Base-by-base conservation (phyloP, 345 rosid species). In the Aethionema arabicum region DNA sequence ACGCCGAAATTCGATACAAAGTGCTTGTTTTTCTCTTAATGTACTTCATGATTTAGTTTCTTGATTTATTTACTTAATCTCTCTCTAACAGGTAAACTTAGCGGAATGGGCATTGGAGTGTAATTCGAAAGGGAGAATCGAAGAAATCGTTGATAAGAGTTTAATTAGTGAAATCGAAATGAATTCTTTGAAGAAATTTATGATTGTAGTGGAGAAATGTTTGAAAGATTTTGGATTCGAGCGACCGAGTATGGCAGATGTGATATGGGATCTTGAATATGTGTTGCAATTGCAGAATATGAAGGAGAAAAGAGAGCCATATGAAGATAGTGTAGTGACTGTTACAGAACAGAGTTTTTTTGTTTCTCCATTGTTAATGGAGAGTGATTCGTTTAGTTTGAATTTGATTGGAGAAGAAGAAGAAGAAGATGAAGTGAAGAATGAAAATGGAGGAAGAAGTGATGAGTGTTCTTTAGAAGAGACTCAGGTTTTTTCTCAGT, bases 221-320 rank as follows among this genome's bases (percentile, higher is more conserved):
- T 65, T 86, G 82, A 73, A 56, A 14, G 89, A 83, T 33, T 62
- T 73, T 14, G 79, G 76, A 0, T 48, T 42, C 1, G 79, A 79
- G 65, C 78, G 91, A 65, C 85, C 90, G 33, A 52, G 59, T 1
- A 90, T 90, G 91, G 71, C 38, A 3, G 85, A 81, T 56, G 86
- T 85, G 54, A 57, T 68, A 9, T 89, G 89, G 75, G 75, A 71
- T 52, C 49, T 71, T 7, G 70, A 65, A 21, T 71, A 71, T 6
- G 61, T 40, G 36, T 11, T 64, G 3, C 55, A 59, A 61, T 65
- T 71, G 32, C 75, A 71, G 41, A 44, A 32, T 65, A 36, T 5
- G 54, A 53, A 53, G 43, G 35, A 27, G 63, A 65, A 30, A 3
- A 35, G 70, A 63, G 66, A 64, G 6, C 37, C 65, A 31, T 70